Percentiles rank a stretch among this genome's conserved stretches.
Conservation (phyloP, 148 eudicot genomes). For the Chenopodium berlandieri region DNA sequence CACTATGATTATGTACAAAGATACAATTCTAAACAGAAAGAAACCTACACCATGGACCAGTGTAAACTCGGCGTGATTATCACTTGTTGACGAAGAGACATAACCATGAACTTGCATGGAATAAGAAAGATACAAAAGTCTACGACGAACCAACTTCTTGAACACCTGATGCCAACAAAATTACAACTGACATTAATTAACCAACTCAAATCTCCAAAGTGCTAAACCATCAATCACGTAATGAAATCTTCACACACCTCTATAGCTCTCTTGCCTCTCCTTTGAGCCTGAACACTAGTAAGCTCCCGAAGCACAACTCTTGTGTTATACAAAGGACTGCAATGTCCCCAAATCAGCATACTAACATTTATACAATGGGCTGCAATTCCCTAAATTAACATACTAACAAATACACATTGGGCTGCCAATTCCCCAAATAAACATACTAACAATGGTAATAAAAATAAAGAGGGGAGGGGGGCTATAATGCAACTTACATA, state of each 20-base stretch:
- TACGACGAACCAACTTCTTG: slow-evolving; percentile 77
- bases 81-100: slow-evolving; percentile 55
- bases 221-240: background rate
- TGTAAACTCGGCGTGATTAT: slow-evolving; percentile 59
- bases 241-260: slow-evolving; percentile 50
- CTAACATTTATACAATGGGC: background rate
- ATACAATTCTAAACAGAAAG: slow-evolving; percentile 19
- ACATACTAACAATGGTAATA: background rate
- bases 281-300: slow-evolving; percentile 79
- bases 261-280: slow-evolving; percentile 95
- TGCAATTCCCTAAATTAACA: slow-evolving; percentile 8
- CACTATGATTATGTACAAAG: background rate
- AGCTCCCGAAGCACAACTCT: slow-evolving; percentile 83
- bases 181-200: background rate
- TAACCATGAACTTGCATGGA: slow-evolving; percentile 99
- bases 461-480: too few species aligned
- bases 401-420: slow-evolving; percentile 23
- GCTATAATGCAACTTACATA: background rate
- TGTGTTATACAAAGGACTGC: slow-evolving; percentile 78
- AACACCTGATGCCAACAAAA: slow-evolving; percentile 55
- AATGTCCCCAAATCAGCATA: slow-evolving; percentile 19
- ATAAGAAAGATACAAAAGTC: slow-evolving; percentile 83
- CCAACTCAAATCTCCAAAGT: slow-evolving; percentile 6
- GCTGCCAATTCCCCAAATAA: slow-evolving; percentile 40
- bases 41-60: slow-evolving; percentile 92